Conservation (phyloP, 202 grass and related monocot genomes). For the Musa balbisiana region DNA sequence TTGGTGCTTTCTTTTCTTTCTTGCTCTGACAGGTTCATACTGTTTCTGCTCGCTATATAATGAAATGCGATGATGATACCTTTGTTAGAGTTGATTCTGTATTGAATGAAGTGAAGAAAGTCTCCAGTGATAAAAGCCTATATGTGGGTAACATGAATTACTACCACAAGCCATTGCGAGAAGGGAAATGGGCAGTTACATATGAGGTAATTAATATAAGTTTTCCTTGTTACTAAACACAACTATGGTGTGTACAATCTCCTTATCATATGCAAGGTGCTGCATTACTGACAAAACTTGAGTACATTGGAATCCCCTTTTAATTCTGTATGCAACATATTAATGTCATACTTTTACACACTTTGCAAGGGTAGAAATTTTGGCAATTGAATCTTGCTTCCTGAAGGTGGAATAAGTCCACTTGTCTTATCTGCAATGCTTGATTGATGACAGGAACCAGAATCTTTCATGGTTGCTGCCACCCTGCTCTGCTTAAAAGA, state of each 20-base stretch:
- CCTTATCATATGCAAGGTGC: background rate
- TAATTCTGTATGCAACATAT: background rate
- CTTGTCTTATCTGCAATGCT: background rate
- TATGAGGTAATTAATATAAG: constrained; percentile 15
- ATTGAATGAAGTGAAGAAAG: constrained; percentile 4
- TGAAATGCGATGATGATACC: constrained; percentile 24
- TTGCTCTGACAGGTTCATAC: constrained; percentile 9
- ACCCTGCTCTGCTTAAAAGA: background rate
- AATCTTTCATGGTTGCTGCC: background rate
- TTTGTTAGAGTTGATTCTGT: constrained; percentile 18
- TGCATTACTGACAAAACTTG: background rate
- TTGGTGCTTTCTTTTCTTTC: background rate
- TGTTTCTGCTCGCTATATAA: constrained; percentile 17
- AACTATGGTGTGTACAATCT: background rate
- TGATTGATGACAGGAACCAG: background rate
- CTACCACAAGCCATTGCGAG: constrained; percentile 20
- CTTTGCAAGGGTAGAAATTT: background rate
- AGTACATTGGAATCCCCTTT: background rate
- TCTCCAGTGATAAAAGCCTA: background rate
- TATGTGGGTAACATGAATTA: constrained; percentile 23
- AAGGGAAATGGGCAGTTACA: constrained; percentile 22
- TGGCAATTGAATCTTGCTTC: background rate
- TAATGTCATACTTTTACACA: background rate
- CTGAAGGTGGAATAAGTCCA: background rate
- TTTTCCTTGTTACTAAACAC: background rate